phyloP scores from a whole-genome alignment of 345 rosid genomes.

The Mallotus nudiflorus region DNA sequence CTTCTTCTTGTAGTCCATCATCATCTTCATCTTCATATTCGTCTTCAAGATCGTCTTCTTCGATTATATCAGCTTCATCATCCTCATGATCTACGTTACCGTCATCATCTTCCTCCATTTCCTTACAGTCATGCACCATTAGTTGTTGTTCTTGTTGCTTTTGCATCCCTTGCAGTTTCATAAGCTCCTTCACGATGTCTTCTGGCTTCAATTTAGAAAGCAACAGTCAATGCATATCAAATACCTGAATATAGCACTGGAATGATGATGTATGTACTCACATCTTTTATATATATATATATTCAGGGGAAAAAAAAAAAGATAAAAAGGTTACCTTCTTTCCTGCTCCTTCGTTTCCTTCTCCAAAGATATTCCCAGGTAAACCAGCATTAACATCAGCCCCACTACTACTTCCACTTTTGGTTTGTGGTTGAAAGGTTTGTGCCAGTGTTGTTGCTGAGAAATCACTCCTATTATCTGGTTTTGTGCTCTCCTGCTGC shows the following conservation, averaged over 20 bases:
- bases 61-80: slow-evolving; percentile 23
- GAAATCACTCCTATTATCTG: slow-evolving; percentile 20
- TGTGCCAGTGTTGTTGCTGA: slow-evolving; percentile 12
- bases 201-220: slow-evolving; percentile 74
- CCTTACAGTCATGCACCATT: slow-evolving; percentile 47
- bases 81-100: slow-evolving; percentile 29
- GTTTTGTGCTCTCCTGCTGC: slow-evolving; percentile 25
- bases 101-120: slow-evolving; percentile 42
- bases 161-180: slow-evolving; percentile 36
- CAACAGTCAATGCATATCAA: slow-evolving; percentile 35
- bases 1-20: slow-evolving; percentile 47
- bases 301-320: too few relatives aligned
- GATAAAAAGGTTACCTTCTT: slow-evolving; percentile 33
- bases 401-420: slow-evolving; percentile 21
- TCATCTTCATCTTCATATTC: slow-evolving; percentile 41
- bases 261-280: too few relatives aligned
- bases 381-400: slow-evolving; percentile 18
- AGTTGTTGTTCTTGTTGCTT: slow-evolving; percentile 24
- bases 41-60: neutral
- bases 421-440: slow-evolving; percentile 19
- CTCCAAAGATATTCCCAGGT: slow-evolving; percentile 28
- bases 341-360: slow-evolving; percentile 38
- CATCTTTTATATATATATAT: too few relatives aligned
- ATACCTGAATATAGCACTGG: too few relatives aligned
- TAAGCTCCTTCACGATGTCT: slow-evolving; percentile 70